A percentile compares a stretch with the other conserved stretches of the same genome.
phyloP scores from a whole-genome alignment of 1,284 basidiomycete species.

The Malassezia arunalokei region DNA sequence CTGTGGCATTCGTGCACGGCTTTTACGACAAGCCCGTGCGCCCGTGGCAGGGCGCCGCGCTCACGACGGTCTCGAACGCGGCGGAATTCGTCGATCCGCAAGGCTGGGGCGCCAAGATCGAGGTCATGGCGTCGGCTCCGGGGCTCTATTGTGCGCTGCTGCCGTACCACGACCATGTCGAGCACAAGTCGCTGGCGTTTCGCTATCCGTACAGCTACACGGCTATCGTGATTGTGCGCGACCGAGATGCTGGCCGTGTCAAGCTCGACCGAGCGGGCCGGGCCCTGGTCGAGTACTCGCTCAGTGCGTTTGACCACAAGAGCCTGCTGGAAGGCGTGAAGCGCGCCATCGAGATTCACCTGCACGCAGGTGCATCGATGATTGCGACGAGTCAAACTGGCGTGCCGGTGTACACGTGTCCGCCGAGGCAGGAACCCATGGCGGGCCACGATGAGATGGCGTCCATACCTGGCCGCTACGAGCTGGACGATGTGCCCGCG shows the following conservation, averaged over 20 bases:
- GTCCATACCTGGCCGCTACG: conserved; percentile 27
- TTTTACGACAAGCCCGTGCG: conserved; percentile 48
- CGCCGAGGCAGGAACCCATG: conserved; percentile 9
- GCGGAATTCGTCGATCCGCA: conserved; percentile 34
- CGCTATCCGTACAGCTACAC: conserved; percentile 41
- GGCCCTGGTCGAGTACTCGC: conserved; percentile 47
- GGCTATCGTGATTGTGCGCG: conserved; percentile 41
- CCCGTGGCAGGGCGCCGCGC: conserved; percentile 49
- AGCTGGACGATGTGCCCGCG: conserved; percentile 23
- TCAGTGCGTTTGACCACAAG: conserved; percentile 46
- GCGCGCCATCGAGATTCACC: conserved; percentile 46
- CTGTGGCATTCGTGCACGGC: conserved; percentile 47
- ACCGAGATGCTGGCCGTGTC: conserved; percentile 45
- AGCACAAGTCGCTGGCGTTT: conserved; percentile 47
- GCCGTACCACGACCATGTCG: conserved; percentile 41
- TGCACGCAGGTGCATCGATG: conserved; percentile 47
- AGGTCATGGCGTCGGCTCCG: conserved; percentile 48
- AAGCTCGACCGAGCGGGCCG: conserved; percentile 45
- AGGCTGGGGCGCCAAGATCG: conserved; percentile 49
- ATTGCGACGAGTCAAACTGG: conserved; percentile 46
- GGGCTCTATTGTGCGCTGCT: conserved; percentile 42
- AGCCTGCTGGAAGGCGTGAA: conserved; percentile 47
- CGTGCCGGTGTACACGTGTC: conserved; percentile 24
- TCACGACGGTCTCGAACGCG: conserved; percentile 48
- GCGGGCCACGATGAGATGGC: neutral